A percentile compares a stretch with the other conserved stretches of the same genome.
Evolutionary conservation across 2,329 filamentous ascomycete genomes (phyloP).

Genomic region (Neopestalotiopsis clavispora): DNA sequence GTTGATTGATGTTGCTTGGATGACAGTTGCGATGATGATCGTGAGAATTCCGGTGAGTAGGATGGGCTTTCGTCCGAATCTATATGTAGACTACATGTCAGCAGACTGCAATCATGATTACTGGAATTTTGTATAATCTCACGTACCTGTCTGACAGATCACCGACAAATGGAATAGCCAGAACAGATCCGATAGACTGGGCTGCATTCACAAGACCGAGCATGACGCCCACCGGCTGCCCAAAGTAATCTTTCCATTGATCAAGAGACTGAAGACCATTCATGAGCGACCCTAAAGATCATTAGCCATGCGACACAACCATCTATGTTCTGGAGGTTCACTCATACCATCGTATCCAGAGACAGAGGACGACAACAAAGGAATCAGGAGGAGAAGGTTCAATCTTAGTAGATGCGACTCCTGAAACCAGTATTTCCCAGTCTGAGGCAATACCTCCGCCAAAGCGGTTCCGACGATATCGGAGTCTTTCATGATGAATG

Average conservation of each 20-base stretch:
- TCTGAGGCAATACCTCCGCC: slow-evolving; percentile 42
- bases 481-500: slow-evolving; percentile 16
- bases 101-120: background rate
- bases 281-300: slow-evolving; percentile 37
- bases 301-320: background rate
- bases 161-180: slow-evolving; percentile 44
- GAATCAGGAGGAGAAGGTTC: slow-evolving; percentile 49
- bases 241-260: slow-evolving; percentile 39
- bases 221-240: slow-evolving; percentile 32
- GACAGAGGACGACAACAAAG: slow-evolving; percentile 43
- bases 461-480: slow-evolving; percentile 35
- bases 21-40: slow-evolving; percentile 39
- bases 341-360: slow-evolving; percentile 45
- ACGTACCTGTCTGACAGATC: slow-evolving; percentile 32
- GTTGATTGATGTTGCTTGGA: slow-evolving; percentile 43
- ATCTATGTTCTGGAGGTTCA: background rate
- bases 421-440: slow-evolving; percentile 47
- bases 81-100: background rate
- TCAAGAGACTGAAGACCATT: slow-evolving; percentile 45
- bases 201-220: slow-evolving; percentile 38
- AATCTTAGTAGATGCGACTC: slow-evolving; percentile 47
- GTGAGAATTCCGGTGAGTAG: slow-evolving; percentile 36
- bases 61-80: slow-evolving; percentile 30
- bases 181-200: slow-evolving; percentile 34
- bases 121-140: background rate